A percentile compares a stretch with the other conserved stretches of the same genome.
Evolutionary conservation across 1,284 basidiomycete genomes (phyloP).

Genomic region (Fomes fomentarius): DNA sequence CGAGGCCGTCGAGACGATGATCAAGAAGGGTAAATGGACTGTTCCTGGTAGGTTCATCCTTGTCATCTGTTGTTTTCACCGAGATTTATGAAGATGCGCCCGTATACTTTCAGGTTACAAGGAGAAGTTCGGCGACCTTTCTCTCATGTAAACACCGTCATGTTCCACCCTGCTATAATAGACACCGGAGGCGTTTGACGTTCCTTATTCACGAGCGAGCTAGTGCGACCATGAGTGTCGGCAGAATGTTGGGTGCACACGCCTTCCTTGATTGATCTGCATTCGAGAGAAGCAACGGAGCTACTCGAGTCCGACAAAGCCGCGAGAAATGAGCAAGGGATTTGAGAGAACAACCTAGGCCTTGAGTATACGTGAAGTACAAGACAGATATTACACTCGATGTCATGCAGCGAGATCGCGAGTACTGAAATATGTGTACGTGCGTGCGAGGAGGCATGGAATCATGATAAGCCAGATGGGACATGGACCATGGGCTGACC

Average conservation of each 20-base stretch:
- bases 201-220: constrained; percentile 5
- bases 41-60: constrained; percentile 76
- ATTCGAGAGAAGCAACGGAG: background rate
- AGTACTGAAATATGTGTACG: constrained; percentile 11
- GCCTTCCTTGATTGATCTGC: background rate
- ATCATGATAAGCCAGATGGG: no score
- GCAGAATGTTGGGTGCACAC: background rate
- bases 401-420: constrained; percentile 20
- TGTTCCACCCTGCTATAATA: constrained; percentile 20
- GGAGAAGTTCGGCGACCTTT: constrained; percentile 93
- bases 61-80: background rate
- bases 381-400: constrained; percentile 24
- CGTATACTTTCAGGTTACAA: constrained; percentile 65
- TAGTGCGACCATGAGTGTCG: background rate
- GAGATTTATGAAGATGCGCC: constrained; percentile 5
- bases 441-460: constrained; percentile 13
- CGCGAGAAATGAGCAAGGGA: background rate
- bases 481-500: no score
- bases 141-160: constrained; percentile 70
- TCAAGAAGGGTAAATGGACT: constrained; percentile 99
- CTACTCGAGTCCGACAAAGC: background rate
- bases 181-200: constrained; percentile 25
- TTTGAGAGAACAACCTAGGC: constrained; percentile 4
- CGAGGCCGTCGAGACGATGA: constrained; percentile 95
- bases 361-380: constrained; percentile 20